These are phyloP conservation scores for Rubus idaeus DNA, from an alignment of 306 rosid species.

Conservation along the genomic window DNA sequence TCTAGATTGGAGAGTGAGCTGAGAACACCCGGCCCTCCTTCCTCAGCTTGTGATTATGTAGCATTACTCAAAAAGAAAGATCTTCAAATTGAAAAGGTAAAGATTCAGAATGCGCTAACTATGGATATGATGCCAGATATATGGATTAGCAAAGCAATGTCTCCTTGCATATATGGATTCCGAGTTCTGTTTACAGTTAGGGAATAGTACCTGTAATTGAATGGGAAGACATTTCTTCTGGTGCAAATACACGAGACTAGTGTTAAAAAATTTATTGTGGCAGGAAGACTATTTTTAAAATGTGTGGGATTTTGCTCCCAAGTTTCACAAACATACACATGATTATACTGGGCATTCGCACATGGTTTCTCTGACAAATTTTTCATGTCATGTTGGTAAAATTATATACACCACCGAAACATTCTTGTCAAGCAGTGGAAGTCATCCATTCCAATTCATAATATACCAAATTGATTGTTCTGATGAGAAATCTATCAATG, in stretches of 20 bases:
- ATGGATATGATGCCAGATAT: too few species aligned
- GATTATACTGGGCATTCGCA: neutral
- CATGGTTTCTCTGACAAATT: neutral
- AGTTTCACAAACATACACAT: constrained; percentile 2
- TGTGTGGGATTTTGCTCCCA: neutral
- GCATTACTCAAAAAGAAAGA: constrained; percentile 85
- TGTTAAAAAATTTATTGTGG: neutral
- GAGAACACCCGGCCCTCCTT: constrained; percentile 63
- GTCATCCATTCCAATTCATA: neutral
- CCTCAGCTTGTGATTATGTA: constrained; percentile 62
- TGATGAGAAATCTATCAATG: neutral
- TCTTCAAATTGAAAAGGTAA: constrained; percentile 92
- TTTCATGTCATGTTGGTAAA: neutral
- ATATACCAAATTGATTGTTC: neutral
- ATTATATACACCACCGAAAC: neutral
- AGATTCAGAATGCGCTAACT: neutral
- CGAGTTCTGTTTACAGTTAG: neutral
- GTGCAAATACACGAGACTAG: neutral
- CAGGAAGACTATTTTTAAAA: neutral
- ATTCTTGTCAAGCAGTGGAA: neutral
- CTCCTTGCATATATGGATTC: neutral
- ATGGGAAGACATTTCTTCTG: neutral
- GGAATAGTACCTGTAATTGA: neutral
- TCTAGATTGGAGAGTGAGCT: constrained; percentile 95
- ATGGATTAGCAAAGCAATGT: too few species aligned